Evolutionary conservation across 495 filamentous ascomycete genomes (phyloP), one percentile per base, ranked within the genome.

Genomic region (Neurospora tetraspora): DNA sequence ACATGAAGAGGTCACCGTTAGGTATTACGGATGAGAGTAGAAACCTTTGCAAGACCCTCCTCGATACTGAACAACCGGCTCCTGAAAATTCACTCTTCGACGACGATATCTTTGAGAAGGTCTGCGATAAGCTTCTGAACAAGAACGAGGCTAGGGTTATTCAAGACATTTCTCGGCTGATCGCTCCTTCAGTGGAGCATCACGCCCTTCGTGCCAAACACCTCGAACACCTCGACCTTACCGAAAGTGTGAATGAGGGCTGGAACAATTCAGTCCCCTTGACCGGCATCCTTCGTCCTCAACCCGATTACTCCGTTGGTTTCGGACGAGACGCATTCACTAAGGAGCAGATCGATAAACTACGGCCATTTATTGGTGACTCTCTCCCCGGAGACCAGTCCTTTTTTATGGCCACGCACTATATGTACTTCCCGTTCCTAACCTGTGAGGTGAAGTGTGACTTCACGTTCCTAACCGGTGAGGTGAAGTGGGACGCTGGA

Each of bases 161-260:
- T 70, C 23, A 39, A 73, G 45, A 73, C 39, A 72, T 70, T 20
- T 38, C 36, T 61, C 36, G 73, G 73, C 65, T 61, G 73, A 77
- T 77, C 78, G 71, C 78, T 76, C 77, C 77, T 71, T 53, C 40
- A 36, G 70, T 1, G 40, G 40, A 2, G 45, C 20, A 27, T 0
- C 1, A 53, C 45, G 20, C 45, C 20, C 45, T 53, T 53, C 20
- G 9, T 53, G 20, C 45, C 20, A 53, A 27, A 53, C 45, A 53
- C 45, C 45, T 53, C 20, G 20, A 53, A 27, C 4, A 53, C 20
- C 20, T 53, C 20, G 4, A 53, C 74, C 73, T 86, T 14, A 75
- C 74, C 16, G 82, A 86, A 73, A 82, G 80, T 71, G 77, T 83
- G 43, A 84, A 86, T 74, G 81, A 84, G 77, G 77, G 74, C 53